Evolutionary conservation across 2,329 filamentous ascomycete species (phyloP), one percentile per base, ranked within the genome.

Genomic region (Thelonectria discophora): DNA sequence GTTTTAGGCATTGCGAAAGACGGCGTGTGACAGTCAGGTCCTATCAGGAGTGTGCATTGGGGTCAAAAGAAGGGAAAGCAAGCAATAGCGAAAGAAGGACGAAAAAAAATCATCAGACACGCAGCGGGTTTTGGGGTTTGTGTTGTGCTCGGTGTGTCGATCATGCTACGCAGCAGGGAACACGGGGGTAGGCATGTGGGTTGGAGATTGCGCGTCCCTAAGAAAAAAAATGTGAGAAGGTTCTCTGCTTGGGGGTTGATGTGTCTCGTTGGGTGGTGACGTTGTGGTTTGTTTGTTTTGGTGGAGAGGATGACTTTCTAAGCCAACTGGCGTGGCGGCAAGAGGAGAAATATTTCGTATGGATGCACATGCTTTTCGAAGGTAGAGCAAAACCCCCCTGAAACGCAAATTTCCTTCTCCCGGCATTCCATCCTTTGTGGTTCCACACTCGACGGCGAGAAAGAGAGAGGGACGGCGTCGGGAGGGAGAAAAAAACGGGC

Each of bases 361-460:
- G n/a, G n/a, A 24, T 24, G 24, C 24, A 24, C 24, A 24, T 24
- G 24, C 32, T 34, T 34, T 13, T 34, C 32, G 32, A 34, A 11
- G 8, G 32, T 8, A 11, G 47, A 7, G 42, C 17, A 54, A 18
- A 32, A 55, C 18, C 51, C 51, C 24, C 50, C 57, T 60, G 57
- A 60, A 51, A 55, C 57, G 24, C 30, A 39, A 60, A 55, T 60
- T 46, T 60, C 57, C 27, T 49, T 45, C 51, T 55, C 27, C 51
- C 17, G 46, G 51, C 51, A 60, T 60, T 60, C 51, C 57, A 60
- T 46, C 40, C 20, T 53, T 45, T 42, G 18, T 13, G 57, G 57
- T 59, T 18, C 24, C 51, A 60, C 50, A 47, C 49, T 17, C 47
- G 56, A 37, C n/a, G n/a, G n/a, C n/a, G n/a, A n/a, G n/a, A 9